These are phyloP conservation scores for Venturia aucupariae DNA, from an alignment of 2,329 filamentous ascomycete species.

Conservation along the genomic window DNA sequence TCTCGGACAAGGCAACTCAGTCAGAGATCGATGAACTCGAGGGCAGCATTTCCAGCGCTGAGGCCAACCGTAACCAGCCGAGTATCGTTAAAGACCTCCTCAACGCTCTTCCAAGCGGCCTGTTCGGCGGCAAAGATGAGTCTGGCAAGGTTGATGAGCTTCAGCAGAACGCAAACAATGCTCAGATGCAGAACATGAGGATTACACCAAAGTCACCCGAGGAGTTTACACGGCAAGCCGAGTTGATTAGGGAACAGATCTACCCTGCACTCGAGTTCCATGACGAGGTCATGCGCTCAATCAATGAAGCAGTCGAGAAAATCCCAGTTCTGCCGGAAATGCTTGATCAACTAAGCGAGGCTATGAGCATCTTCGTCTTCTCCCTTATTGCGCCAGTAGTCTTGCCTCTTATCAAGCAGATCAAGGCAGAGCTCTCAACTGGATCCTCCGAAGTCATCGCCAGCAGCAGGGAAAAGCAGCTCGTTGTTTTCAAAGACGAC, in stretches of 20 bases:
- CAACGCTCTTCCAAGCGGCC: conserved; percentile 68
- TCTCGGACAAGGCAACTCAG: conserved; percentile 83
- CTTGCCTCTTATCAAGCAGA: conserved; percentile 73
- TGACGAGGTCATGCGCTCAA: conserved; percentile 73
- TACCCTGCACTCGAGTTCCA: conserved; percentile 89
- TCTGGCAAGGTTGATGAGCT: conserved; percentile 70
- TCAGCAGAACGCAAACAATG: conserved; percentile 62
- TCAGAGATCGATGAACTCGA: conserved; percentile 85
- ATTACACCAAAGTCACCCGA: conserved; percentile 75
- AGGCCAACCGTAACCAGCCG: conserved; percentile 55
- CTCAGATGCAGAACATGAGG: conserved; percentile 64
- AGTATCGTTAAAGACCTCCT: conserved; percentile 71
- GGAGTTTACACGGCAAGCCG: conserved; percentile 69
- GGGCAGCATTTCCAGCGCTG: conserved; percentile 60
- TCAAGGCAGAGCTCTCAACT: conserved; percentile 77
- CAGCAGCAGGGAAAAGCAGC: conserved; percentile 74
- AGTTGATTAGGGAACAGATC: conserved; percentile 65
- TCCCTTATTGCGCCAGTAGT: conserved; percentile 84
- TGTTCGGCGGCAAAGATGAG: conserved; percentile 69
- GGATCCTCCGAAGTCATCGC: conserved; percentile 82
- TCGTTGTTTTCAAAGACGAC: conserved; percentile 78
- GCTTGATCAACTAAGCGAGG: conserved; percentile 77
- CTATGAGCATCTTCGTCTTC: conserved; percentile 84
- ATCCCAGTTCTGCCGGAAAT: conserved; percentile 79
- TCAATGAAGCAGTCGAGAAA: conserved; percentile 69